phyloP scores from a whole-genome alignment of 2,329 filamentous ascomycete species.

The Helotiales sp. region DNA sequence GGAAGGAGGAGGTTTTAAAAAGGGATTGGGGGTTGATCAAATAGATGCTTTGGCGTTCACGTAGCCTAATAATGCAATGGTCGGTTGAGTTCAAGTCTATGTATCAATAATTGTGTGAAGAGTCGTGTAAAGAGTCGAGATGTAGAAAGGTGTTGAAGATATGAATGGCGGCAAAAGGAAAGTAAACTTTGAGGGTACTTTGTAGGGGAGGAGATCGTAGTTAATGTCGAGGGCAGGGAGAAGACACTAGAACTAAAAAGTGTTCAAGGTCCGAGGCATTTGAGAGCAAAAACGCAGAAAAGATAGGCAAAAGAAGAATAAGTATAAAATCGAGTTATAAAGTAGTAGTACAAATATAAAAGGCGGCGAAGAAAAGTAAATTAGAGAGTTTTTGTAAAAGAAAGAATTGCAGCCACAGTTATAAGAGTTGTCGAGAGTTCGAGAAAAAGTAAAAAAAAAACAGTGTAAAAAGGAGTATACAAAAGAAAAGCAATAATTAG shows the following conservation, averaged over 20 bases:
- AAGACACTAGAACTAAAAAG: constrained; percentile 11
- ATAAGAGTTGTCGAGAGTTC: too few species aligned
- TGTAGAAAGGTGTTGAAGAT: background rate
- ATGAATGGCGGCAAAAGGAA: background rate
- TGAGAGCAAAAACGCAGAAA: background rate
- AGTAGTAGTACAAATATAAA: constrained; percentile 14
- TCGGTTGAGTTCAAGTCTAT: too few species aligned
- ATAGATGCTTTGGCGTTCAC: constrained; percentile 11
- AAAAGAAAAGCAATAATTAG: constrained; percentile 22
- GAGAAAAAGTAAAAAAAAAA: constrained; percentile 18
- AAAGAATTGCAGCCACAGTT: constrained; percentile 5
- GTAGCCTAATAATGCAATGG: background rate
- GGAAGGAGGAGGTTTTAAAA: too few species aligned
- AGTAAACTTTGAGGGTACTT: constrained; percentile 16
- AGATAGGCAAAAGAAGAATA: constrained; percentile 1
- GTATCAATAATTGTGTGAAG: too few species aligned
- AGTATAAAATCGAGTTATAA: background rate
- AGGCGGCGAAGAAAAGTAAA: background rate
- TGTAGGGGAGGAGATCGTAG: constrained; percentile 9
- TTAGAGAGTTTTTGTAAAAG: background rate
- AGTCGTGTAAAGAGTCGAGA: constrained; percentile 3
- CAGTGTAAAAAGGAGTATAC: constrained; percentile 18
- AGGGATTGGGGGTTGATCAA: constrained; percentile 10
- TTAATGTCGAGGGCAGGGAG: constrained; percentile 10
- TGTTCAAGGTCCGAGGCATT: background rate